Percentiles rank a stretch among this genome's conserved stretches.
Evolutionary conservation across 129 eudicot species (phyloP).

Genomic region (Flaveria robusta): DNA sequence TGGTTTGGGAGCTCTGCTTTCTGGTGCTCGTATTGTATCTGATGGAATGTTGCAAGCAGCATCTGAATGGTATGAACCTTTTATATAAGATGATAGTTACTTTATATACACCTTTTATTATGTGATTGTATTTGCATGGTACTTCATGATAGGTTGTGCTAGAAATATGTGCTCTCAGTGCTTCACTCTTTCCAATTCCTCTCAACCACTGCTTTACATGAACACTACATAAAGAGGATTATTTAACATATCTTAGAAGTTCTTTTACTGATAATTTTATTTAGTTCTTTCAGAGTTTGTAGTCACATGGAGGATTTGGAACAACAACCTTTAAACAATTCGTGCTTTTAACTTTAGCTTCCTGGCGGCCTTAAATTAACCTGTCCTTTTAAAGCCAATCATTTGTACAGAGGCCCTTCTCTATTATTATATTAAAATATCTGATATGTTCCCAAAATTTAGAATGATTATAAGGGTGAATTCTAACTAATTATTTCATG

Average conservation of each 20-base stretch:
- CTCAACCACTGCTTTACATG: background rate
- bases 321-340: background rate
- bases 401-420: background rate
- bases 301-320: background rate
- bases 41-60: conserved; percentile 98
- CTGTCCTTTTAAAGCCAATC: background rate
- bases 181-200: background rate
- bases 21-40: conserved; percentile 84
- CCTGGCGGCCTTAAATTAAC: background rate
- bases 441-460: background rate
- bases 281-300: background rate
- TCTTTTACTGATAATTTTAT: background rate
- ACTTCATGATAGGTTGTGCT: conserved; percentile 1
- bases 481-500: conserved; percentile 12
- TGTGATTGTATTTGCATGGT: background rate
- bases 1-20: conserved; percentile 94
- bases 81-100: background rate
- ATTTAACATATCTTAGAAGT: background rate
- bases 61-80: conserved; percentile 71
- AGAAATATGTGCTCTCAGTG: background rate
- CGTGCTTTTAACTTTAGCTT: background rate
- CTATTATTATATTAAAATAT: background rate
- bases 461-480: background rate
- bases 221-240: background rate
- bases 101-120: background rate